Base-by-base conservation (phyloP, 1,284 basidiomycete genomes). In the Peniophora sp. region DNA sequence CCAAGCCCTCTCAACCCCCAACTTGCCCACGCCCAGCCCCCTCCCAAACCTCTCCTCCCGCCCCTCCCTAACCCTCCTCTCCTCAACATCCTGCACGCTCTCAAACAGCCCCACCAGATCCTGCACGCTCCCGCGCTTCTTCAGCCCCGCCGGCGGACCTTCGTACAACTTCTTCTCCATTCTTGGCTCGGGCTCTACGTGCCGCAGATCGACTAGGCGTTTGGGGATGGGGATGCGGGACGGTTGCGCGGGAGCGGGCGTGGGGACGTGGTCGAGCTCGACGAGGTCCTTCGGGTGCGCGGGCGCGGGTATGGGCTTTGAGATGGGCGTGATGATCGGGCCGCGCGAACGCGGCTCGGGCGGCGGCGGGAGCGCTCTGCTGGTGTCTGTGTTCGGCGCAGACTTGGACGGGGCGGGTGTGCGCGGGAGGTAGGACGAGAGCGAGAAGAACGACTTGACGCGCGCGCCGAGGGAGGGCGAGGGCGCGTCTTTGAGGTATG, bases 51-150 rank as follows among this genome's bases (percentile, higher is more conserved):
- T 52, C 27, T 61, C 46, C 24, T 59, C 53, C 23, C 52, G 53
- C 22, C 51, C 48, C 48, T 64, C 62, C 41, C 55, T 52, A 49
- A 54, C 57, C 32, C 61, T 57, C 36, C 50, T 54, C 55, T 62
- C 57, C 36, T 74, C 68, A 62, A 78, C 61, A 47, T 72, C 69
- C 66, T 88, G 84, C 58, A 80, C 88, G 37, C 70, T 74, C 60
- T 41, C 37, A 41, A 41, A 41, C 37, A 20, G 8, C 37, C 66
- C 71, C 46, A 87, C 76, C 50, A 88, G 62, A 48, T 88, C 85
- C 64, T 74, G 84, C 48, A 88, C 85, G 57, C 83, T 86, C 49
- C 73, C 72, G 12, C 74, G 75, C 56, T 84, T 85, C 52, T 75
- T 52, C 11, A 64, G 54, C 42, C 42, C 52, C 39, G 58, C 53